Percentiles rank a stretch among this genome's conserved stretches.
Evolutionary conservation across 495 filamentous ascomycete species (phyloP).

Genomic region (Rusavskia elegans): DNA sequence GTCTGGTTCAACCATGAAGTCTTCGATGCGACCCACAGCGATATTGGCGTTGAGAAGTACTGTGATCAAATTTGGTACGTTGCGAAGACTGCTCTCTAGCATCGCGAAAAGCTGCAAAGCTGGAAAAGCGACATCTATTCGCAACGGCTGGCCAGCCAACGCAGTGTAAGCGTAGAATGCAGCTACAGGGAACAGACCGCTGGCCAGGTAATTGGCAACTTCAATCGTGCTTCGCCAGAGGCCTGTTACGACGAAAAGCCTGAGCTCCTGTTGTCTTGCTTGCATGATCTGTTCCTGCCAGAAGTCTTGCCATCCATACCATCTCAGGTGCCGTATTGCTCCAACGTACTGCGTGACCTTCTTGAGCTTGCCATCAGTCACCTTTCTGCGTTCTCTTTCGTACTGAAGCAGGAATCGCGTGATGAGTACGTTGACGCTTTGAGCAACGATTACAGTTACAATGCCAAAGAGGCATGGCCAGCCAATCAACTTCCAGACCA

Average conservation of each 20-base stretch:
- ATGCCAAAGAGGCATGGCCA: slow-evolving; percentile 65
- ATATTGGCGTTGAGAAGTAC: slow-evolving; percentile 58
- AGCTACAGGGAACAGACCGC: slow-evolving; percentile 57
- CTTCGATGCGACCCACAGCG: slow-evolving; percentile 60
- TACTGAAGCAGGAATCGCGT: slow-evolving; percentile 43
- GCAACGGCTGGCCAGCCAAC: slow-evolving; percentile 43
- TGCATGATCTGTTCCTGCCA: slow-evolving; percentile 64
- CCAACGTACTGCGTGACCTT: slow-evolving; percentile 67
- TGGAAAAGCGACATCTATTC: slow-evolving; percentile 67
- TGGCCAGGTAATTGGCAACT: slow-evolving; percentile 46
- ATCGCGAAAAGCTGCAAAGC: slow-evolving; percentile 62
- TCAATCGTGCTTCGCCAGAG: slow-evolving; percentile 41
- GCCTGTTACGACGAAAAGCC: slow-evolving; percentile 45
- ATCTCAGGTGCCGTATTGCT: slow-evolving; percentile 68
- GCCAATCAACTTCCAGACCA: slow-evolving; percentile 62
- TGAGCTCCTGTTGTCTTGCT: slow-evolving; percentile 49
- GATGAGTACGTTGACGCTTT: slow-evolving; percentile 45
- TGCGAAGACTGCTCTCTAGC: slow-evolving; percentile 52
- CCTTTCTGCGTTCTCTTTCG: slow-evolving; percentile 46
- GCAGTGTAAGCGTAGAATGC: slow-evolving; percentile 66
- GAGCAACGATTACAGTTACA: slow-evolving; percentile 44
- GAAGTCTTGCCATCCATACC: slow-evolving; percentile 73
- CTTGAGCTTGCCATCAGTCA: slow-evolving; percentile 58
- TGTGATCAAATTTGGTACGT: slow-evolving; percentile 55
- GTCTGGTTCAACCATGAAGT: slow-evolving; percentile 71